Base-by-base conservation (phyloP, 805 yeast genomes). In the Torulaspora maleeae region DNA sequence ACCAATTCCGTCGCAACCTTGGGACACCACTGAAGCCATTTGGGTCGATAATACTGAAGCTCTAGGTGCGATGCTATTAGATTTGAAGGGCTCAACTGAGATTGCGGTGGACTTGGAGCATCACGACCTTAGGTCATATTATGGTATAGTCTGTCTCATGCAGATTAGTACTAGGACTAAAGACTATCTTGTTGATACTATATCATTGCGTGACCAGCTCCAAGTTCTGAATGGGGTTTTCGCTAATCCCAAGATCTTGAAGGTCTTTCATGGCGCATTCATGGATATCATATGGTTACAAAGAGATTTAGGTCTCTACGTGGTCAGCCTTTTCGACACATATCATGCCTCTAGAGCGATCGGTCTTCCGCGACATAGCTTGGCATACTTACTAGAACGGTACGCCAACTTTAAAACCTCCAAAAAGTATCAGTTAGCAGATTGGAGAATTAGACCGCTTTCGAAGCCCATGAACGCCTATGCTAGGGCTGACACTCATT, bases 281-380 rank as follows among this genome's bases (percentile, higher is more conserved):
- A 89, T 88, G 95, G 99, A 93, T 71, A 85, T 93, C 3, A 82
- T 88, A 36, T 93, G 99, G 99, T 71, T 93, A 28, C 99, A 93
- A 69, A 74, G 98, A 52, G 99, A 93, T 60, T 73, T 93, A 45
- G 99, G 99, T 0, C 65, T 93, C 8, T 93, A 93, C 58, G 69
- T 93, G 5, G 99, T 93, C 4, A 77, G 90, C 36, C 66, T 93
- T 24, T 91, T 93, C 63, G 99, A 93, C 65, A 93, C 99, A 0
- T 91, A 76, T 63, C 90, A 83, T 67, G 99, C 99, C 0, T 79
- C 96, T 0, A 80, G 78, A 50, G 79, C 77, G 12, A 69, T 93
- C n/a, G 86, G 86, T 0, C 76, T 89, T 47, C 88, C 95, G 5
- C 83, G 81, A 57, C 83, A 83, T 58, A 83, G 96, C 39, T 73